These are phyloP conservation scores for Casaregolazyma suthepensis DNA, from an alignment of 1,139 yeast species.

Conservation along the genomic window DNA sequence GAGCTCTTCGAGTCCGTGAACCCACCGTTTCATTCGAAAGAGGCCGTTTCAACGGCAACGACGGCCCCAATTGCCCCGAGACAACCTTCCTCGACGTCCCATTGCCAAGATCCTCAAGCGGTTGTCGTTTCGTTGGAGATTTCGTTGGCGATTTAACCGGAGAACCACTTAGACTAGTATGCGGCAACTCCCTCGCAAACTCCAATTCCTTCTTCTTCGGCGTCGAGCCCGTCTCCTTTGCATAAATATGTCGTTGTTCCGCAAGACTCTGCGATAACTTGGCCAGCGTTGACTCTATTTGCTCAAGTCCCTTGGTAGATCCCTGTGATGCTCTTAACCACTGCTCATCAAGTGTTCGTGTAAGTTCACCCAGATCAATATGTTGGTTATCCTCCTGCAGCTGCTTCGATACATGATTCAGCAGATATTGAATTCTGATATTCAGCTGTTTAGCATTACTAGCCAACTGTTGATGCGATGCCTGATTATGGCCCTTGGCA, in stretches of 20 bases:
- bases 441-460: slow-evolving; percentile 9
- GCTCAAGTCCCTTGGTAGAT: neutral
- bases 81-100: neutral
- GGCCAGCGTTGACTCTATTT: neutral
- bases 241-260: slow-evolving; percentile 1
- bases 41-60: neutral
- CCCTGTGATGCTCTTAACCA: neutral
- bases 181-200: slow-evolving; percentile 8
- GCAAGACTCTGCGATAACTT: neutral
- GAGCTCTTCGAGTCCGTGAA: neutral
- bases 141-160: neutral
- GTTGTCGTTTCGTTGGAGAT: neutral
- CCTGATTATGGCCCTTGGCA: slow-evolving; percentile 6
- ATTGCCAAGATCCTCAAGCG: slow-evolving; percentile 4
- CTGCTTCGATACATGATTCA: slow-evolving; percentile 10
- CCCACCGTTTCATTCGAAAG: neutral
- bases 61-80: neutral
- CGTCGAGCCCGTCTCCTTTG: slow-evolving; percentile 11
- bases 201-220: slow-evolving; percentile 13
- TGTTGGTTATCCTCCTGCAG: slow-evolving; percentile 8
- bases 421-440: slow-evolving; percentile 10
- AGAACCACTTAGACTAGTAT: neutral
- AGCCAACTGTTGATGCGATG: slow-evolving; percentile 4
- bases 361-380: slow-evolving; percentile 65
- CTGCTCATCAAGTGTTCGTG: slow-evolving; percentile 50